A percentile compares a stretch with the other conserved stretches of the same genome.
Conservation (phyloP, 805 yeast genomes). For the Saccharomyces eubayanus region DNA sequence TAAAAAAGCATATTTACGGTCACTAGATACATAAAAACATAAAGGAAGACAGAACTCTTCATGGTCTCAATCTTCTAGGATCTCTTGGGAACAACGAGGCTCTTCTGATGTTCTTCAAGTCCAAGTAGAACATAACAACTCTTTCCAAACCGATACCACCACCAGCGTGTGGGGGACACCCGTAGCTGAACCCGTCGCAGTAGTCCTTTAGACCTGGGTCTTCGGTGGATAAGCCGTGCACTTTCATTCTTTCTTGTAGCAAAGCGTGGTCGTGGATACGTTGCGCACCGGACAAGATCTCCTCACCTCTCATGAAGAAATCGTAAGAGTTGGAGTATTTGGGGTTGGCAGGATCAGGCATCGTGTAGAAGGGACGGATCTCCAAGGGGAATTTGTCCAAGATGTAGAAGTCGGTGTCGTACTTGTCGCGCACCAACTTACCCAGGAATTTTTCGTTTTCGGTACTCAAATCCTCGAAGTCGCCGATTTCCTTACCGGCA, state of each 20-base stretch:
- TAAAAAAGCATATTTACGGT: background rate
- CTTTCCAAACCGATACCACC: conserved; percentile 99
- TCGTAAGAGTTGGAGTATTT: conserved; percentile 95
- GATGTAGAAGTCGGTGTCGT: conserved; percentile 95
- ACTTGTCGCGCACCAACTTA: conserved; percentile 81
- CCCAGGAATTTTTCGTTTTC: conserved; percentile 94
- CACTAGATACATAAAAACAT: background rate
- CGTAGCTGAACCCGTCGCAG: conserved; percentile 85
- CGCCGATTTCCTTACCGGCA: conserved; percentile 71
- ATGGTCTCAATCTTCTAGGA: conserved; percentile 89
- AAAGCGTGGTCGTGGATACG: conserved; percentile 92
- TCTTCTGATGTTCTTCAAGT: conserved; percentile 92
- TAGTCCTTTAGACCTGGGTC: conserved; percentile 83
- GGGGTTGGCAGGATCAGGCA: conserved; percentile 93
- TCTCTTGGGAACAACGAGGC: conserved; percentile 99
- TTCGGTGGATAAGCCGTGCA: conserved; percentile 73
- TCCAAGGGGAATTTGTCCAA: conserved; percentile 97
- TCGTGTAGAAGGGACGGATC: conserved; percentile 96
- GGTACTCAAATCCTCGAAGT: conserved; percentile 82
- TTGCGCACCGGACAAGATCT: conserved; percentile 98
- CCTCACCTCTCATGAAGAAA: conserved; percentile 99
- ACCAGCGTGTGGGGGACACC: conserved; percentile 98
- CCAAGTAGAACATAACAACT: conserved; percentile 96
- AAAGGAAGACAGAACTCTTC: background rate
- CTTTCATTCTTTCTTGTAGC: conserved; percentile 70